phyloP scores from a whole-genome alignment of 805 yeast genomes.

The Candida dajiaensis region DNA sequence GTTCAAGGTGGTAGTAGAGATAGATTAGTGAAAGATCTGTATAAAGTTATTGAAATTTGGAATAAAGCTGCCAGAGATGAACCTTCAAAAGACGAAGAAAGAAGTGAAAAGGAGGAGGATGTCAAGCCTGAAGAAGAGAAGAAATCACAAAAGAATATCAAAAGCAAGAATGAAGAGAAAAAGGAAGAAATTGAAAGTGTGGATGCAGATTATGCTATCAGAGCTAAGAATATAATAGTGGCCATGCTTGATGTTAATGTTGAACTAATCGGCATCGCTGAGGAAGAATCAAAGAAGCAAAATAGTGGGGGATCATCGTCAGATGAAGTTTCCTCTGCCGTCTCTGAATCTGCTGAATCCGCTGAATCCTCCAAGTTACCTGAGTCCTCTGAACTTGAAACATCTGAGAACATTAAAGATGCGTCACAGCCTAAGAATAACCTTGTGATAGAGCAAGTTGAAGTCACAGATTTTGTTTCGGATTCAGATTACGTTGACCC shows the following conservation, averaged over 20 bases:
- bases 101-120: background rate
- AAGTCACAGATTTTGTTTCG: conserved; percentile 3
- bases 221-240: conserved; percentile 20
- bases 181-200: conserved; percentile 19
- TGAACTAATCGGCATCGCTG: conserved; percentile 17
- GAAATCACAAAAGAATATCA: background rate
- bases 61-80: conserved; percentile 32
- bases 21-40: conserved; percentile 46
- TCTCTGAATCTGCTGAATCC: background rate
- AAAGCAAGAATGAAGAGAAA: conserved; percentile 3
- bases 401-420: conserved; percentile 1
- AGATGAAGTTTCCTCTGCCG: background rate
- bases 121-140: background rate
- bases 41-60: conserved; percentile 47
- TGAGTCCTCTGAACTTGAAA: background rate
- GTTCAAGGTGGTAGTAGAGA: conserved; percentile 67
- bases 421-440: conserved; percentile 1
- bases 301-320: conserved; percentile 2
- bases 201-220: conserved; percentile 23
- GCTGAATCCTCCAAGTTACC: background rate
- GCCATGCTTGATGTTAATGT: conserved; percentile 17
- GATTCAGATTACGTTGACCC: conserved; percentile 4
- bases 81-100: conserved; percentile 9
- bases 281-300: conserved; percentile 8
- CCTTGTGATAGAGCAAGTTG: conserved; percentile 7